A percentile compares a stretch with the other conserved stretches of the same genome.
Conservation (phyloP, 192 early-diverging fungal species). For the Rhizophagus prolifer region DNA sequence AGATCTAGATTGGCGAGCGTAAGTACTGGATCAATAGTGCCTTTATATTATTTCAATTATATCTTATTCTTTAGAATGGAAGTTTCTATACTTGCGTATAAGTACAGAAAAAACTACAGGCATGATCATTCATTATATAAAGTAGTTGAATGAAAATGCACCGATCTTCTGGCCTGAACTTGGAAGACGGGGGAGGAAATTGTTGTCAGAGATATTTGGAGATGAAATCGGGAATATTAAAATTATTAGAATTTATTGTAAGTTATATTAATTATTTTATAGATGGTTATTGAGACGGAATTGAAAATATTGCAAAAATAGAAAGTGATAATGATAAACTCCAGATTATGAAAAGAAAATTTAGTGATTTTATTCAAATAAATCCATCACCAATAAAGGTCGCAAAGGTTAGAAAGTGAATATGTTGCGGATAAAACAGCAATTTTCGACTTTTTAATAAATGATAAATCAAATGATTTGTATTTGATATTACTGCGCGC, state of each 20-base stretch:
- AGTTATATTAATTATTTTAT: slow-evolving; percentile 22
- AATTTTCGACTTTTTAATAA: no score
- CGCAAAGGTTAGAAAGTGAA: not conserved
- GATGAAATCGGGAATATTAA: slow-evolving; percentile 24
- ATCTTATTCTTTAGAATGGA: slow-evolving; percentile 5
- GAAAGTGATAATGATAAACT: not conserved
- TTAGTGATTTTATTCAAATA: slow-evolving; percentile 16
- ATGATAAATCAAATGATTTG: no score
- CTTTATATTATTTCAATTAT: not conserved
- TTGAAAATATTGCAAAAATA: not conserved
- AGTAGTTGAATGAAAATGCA: slow-evolving; percentile 14
- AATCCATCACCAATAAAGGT: slow-evolving; percentile 6
- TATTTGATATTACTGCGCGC: no score
- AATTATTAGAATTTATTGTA: slow-evolving; percentile 23
- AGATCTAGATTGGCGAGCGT: slow-evolving; percentile 7
- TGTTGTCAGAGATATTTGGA: slow-evolving; percentile 15
- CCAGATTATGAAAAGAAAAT: slow-evolving; percentile 20
- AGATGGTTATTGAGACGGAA: not conserved
- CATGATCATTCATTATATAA: not conserved
- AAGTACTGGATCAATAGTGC: not conserved
- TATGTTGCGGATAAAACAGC: not conserved
- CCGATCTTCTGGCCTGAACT: not conserved
- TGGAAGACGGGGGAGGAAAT: not conserved
- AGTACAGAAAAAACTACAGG: slow-evolving; percentile 8
- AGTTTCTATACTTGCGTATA: not conserved